Conservation (phyloP, 441 rosid genomes). For the Erodium moschatum region DNA sequence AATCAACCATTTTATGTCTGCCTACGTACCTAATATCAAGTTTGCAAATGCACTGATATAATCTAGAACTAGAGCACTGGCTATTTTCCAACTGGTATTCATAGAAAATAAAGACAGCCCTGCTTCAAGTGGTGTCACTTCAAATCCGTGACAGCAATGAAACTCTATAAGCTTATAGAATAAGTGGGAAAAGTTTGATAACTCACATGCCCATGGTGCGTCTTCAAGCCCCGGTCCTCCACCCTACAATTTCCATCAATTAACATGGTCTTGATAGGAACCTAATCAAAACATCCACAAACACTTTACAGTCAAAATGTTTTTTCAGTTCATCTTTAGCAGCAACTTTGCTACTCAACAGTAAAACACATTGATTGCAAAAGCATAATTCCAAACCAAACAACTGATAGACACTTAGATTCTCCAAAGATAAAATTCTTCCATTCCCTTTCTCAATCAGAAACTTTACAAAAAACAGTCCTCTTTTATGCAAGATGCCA, state of each 20-base stretch:
- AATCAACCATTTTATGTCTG: neutral
- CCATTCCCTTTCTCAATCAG: conserved; percentile 49
- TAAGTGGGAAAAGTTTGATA: neutral
- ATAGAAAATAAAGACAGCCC: neutral
- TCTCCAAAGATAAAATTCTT: conserved; percentile 93
- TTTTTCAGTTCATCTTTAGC: neutral
- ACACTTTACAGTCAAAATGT: conserved; percentile 3
- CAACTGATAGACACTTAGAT: conserved; percentile 82
- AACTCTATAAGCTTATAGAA: neutral
- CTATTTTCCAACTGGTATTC: neutral
- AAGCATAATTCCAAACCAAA: conserved; percentile 12
- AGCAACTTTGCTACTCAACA: conserved; percentile 1
- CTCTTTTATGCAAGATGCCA: neutral
- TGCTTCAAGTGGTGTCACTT: neutral
- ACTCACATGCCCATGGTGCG: conserved; percentile 92
- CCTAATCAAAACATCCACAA: conserved; percentile 28
- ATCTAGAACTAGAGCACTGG: neutral
- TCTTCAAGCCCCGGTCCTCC: conserved; percentile 73
- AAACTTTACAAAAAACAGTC: neutral
- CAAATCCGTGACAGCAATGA: neutral
- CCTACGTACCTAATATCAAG: neutral
- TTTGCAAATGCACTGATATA: neutral
- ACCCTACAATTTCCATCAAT: too few species aligned
- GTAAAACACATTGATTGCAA: conserved; percentile 1
- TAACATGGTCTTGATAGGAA: too few species aligned